Conservation (phyloP, 2,329 filamentous ascomycete genomes). For the Penicillium sp. region DNA sequence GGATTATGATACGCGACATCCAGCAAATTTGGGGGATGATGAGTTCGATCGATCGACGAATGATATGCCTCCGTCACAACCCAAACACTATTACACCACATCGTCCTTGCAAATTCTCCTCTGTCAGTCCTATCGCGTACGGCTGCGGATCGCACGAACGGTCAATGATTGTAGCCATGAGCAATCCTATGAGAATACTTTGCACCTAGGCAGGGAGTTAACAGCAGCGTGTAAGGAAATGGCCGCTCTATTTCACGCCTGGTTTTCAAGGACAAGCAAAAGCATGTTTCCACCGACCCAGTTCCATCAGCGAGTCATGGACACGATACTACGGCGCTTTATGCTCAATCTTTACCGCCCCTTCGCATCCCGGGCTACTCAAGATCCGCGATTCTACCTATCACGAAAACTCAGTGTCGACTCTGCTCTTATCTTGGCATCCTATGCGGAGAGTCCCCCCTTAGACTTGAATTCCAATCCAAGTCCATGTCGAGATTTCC, state of each 20-base stretch:
- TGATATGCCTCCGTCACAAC: slow-evolving; percentile 8
- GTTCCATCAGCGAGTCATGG: slow-evolving; percentile 23
- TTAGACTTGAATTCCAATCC: neutral
- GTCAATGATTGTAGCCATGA: slow-evolving; percentile 20
- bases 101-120: slow-evolving; percentile 25
- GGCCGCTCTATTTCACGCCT: slow-evolving; percentile 6
- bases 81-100: slow-evolving; percentile 14
- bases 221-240: slow-evolving; percentile 21
- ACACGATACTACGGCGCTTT: slow-evolving; percentile 21
- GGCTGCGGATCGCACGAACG: slow-evolving; percentile 16
- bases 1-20: slow-evolving; percentile 24
- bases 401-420: slow-evolving; percentile 26
- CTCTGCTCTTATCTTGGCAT: slow-evolving; percentile 19
- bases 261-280: neutral
- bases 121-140: slow-evolving; percentile 14
- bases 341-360: slow-evolving; percentile 23
- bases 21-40: slow-evolving; percentile 26
- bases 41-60: slow-evolving; percentile 18
- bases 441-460: slow-evolving; percentile 12
- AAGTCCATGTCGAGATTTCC: slow-evolving; percentile 17
- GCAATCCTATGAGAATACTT: slow-evolving; percentile 21
- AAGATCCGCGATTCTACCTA: slow-evolving; percentile 25
- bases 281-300: slow-evolving; percentile 10
- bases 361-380: slow-evolving; percentile 20
- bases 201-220: slow-evolving; percentile 20